A percentile compares a stretch with the other conserved stretches of the same genome.
Evolutionary conservation across 495 filamentous ascomycete genomes (phyloP).

Genomic region (Aspergillus sclerotioniger): DNA sequence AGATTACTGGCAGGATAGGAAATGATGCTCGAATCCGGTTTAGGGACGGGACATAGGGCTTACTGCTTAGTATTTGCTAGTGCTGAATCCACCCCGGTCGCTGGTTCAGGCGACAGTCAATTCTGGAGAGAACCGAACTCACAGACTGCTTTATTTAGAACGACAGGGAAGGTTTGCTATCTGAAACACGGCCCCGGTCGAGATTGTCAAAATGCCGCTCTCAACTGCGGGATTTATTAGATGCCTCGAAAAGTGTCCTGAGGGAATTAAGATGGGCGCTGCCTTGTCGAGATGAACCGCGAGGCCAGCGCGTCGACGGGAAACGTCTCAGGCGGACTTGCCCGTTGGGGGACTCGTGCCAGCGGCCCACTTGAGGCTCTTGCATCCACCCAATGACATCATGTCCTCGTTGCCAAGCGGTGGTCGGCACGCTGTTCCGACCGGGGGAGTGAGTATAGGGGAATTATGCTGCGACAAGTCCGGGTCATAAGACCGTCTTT

Average conservation of each 20-base stretch:
- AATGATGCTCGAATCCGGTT: background rate
- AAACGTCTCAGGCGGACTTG: too few species aligned
- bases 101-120: background rate
- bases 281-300: too few species aligned
- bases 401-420: conserved; percentile 2
- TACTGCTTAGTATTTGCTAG: background rate
- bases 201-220: background rate
- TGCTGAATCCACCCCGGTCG: background rate
- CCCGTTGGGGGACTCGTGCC: too few species aligned
- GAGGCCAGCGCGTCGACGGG: too few species aligned
- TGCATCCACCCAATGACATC: conserved; percentile 7
- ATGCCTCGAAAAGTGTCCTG: too few species aligned
- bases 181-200: background rate
- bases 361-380: conserved; percentile 10
- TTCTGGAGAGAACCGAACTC: background rate
- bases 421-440: conserved; percentile 12
- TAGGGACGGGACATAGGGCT: conserved; percentile 1
- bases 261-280: too few species aligned
- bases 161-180: background rate
- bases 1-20: background rate
- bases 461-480: background rate
- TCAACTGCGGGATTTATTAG: too few species aligned
- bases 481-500: background rate
- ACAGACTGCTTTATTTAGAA: background rate
- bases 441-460: background rate